phyloP scores from a whole-genome alignment of 2,329 filamentous ascomycete genomes.

The Fusarium sulawesiense region DNA sequence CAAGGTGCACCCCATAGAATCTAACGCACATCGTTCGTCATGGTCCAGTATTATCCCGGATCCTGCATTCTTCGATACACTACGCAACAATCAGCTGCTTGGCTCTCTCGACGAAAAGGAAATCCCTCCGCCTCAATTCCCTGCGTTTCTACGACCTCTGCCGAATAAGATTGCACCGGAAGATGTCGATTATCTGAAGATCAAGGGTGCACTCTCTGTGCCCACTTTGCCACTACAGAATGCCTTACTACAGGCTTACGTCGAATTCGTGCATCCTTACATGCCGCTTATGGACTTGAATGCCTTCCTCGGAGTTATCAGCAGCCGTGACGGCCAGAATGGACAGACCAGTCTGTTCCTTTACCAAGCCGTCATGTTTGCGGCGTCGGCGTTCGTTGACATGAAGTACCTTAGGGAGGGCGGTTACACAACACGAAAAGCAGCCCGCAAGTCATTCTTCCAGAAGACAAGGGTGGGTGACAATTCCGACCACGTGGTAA shows the following conservation, averaged over 20 bases:
- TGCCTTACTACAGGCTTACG: slow-evolving; percentile 82
- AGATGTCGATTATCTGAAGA: slow-evolving; percentile 83
- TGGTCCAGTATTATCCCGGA: slow-evolving; percentile 52
- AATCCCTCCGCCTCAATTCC: slow-evolving; percentile 59
- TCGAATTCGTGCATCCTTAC: slow-evolving; percentile 92
- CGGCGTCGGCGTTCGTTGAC: slow-evolving; percentile 88
- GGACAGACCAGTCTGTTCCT: slow-evolving; percentile 84
- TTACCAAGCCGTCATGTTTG: slow-evolving; percentile 96
- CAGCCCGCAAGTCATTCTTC: slow-evolving; percentile 88
- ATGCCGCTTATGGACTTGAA: slow-evolving; percentile 86
- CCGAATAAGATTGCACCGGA: slow-evolving; percentile 81
- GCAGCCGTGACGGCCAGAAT: slow-evolving; percentile 73
- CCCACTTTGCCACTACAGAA: slow-evolving; percentile 78
- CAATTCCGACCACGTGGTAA: slow-evolving; percentile 8
- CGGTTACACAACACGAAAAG: slow-evolving; percentile 81
- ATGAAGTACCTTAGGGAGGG: slow-evolving; percentile 79
- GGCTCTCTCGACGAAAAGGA: slow-evolving; percentile 62
- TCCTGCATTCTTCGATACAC: slow-evolving; percentile 51
- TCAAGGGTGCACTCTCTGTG: slow-evolving; percentile 85
- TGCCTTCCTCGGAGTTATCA: slow-evolving; percentile 69
- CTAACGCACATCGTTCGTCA: slow-evolving; percentile 40
- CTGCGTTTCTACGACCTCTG: slow-evolving; percentile 81
- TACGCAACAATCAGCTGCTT: slow-evolving; percentile 58
- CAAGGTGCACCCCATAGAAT: slow-evolving; percentile 47
- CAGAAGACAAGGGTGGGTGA: slow-evolving; percentile 81